Evolutionary conservation across 2,329 filamentous ascomycete genomes (phyloP).

Genomic region (Coniochaeta ligniaria): DNA sequence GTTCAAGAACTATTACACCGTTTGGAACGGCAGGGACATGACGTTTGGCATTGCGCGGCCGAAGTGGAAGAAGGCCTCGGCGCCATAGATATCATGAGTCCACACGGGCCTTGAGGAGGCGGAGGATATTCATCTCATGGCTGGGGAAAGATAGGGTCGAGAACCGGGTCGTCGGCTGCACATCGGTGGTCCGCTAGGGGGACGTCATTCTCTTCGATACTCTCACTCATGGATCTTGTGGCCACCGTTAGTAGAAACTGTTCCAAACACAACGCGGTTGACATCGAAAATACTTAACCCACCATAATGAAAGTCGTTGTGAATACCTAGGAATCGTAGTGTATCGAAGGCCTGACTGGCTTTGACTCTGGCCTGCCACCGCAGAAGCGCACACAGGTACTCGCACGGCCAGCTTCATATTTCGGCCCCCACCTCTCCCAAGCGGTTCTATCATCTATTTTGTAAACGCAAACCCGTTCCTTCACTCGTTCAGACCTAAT

Average conservation of each 20-base stretch:
- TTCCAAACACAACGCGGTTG: not conserved
- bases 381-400: too few species aligned
- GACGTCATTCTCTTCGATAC: not conserved
- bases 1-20: conserved; percentile 27
- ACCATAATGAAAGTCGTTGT: not conserved
- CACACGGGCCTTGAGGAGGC: not conserved
- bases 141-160: not conserved
- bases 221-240: not conserved
- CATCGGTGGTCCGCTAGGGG: not conserved
- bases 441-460: not conserved
- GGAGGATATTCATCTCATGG: not conserved
- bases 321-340: not conserved
- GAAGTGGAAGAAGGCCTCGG: not conserved
- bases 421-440: not conserved
- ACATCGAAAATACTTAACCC: not conserved
- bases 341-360: not conserved
- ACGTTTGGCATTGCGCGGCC: conserved; percentile 1
- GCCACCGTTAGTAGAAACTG: not conserved
- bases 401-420: not conserved
- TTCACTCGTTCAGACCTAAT: not conserved
- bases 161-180: not conserved
- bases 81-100: not conserved
- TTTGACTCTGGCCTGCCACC: not conserved
- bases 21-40: conserved; percentile 22
- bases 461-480: not conserved